Conservation (phyloP, 768 basidiomycete genomes). For the Vishniacozyma victoriae region DNA sequence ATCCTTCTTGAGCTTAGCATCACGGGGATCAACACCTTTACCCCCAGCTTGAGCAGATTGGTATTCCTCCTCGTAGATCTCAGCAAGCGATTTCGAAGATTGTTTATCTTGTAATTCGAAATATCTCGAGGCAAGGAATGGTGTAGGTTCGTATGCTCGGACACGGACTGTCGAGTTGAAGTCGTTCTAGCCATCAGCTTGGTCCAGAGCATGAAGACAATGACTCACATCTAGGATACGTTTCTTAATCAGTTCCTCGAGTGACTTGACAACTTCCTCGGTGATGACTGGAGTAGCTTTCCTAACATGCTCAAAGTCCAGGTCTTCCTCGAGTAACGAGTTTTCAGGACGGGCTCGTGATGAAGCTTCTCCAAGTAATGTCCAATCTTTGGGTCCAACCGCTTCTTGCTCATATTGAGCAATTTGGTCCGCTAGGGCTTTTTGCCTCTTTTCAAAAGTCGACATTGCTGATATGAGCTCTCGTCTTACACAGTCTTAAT, state of each 20-base stretch:
- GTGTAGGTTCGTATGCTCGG: constrained; percentile 68
- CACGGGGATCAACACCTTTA: constrained; percentile 63
- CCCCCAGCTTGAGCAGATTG: constrained; percentile 60
- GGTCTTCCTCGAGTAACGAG: constrained; percentile 82
- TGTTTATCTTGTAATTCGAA: constrained; percentile 86
- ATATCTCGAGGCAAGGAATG: constrained; percentile 82
- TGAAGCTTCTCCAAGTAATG: constrained; percentile 81
- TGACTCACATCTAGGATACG: constrained; percentile 66
- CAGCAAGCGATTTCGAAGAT: constrained; percentile 79
- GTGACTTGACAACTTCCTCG: constrained; percentile 68
- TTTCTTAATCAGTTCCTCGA: constrained; percentile 87
- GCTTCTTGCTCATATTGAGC: constrained; percentile 75
- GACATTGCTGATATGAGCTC: constrained; percentile 53
- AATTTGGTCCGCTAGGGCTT: constrained; percentile 71
- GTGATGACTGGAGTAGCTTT: constrained; percentile 85
- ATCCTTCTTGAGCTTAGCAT: constrained; percentile 80
- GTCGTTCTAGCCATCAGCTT: constrained; percentile 48
- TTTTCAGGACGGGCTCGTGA: constrained; percentile 80
- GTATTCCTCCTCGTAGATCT: constrained; percentile 94
- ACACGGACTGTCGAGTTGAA: constrained; percentile 92
- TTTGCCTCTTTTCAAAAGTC: constrained; percentile 71
- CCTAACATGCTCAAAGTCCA: constrained; percentile 86
- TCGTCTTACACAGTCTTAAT: constrained; percentile 9
- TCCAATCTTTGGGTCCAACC: constrained; percentile 84
- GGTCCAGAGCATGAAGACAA: neutral